phyloP scores from a whole-genome alignment of 768 basidiomycete genomes.

The Lentinula sp. region DNA sequence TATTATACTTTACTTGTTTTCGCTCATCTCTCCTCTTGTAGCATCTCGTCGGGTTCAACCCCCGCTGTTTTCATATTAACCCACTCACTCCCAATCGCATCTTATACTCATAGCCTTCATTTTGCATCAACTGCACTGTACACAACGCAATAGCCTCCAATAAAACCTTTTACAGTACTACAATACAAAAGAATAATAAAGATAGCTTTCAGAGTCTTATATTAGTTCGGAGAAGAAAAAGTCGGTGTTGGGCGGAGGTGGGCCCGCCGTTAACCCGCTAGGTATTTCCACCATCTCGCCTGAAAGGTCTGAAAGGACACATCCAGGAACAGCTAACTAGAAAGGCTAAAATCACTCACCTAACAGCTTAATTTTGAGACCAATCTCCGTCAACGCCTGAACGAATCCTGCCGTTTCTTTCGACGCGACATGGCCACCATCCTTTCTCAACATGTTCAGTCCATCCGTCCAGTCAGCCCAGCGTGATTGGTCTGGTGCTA shows the following conservation, averaged over 20 bases:
- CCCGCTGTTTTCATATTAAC: conserved; percentile 47
- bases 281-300: conserved; percentile 91
- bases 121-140: conserved; percentile 21
- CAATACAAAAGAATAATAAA: background rate
- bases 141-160: background rate
- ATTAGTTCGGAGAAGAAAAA: conserved; percentile 77
- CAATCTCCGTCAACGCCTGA: conserved; percentile 83
- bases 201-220: background rate
- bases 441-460: conserved; percentile 77
- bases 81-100: background rate
- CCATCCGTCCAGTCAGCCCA: conserved; percentile 97
- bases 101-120: conserved; percentile 17
- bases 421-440: conserved; percentile 78
- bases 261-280: conserved; percentile 68
- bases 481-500: conserved; percentile 69
- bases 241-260: conserved; percentile 73
- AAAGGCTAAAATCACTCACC: conserved; percentile 37
- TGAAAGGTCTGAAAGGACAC: conserved; percentile 59
- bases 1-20: conserved; percentile 5
- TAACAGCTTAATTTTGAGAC: conserved; percentile 84
- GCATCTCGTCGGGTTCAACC: conserved; percentile 76
- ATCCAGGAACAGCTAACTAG: background rate
- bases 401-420: conserved; percentile 85
- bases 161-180: background rate
- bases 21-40: conserved; percentile 23